Evolutionary conservation across 2,329 filamentous ascomycete species (phyloP).

Genomic region (Colletotrichum liaoningense): DNA sequence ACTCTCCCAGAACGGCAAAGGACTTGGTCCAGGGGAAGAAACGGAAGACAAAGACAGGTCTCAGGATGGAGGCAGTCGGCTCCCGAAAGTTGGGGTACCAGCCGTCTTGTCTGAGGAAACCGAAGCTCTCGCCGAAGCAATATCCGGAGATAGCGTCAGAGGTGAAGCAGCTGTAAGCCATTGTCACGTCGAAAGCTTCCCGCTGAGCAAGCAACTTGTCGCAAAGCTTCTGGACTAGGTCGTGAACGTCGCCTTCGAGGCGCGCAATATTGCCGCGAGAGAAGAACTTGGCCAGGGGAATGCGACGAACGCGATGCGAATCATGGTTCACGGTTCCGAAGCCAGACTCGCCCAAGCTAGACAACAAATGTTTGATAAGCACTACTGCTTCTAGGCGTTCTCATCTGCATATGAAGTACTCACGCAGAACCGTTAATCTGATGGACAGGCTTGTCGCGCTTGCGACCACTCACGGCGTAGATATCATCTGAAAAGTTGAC

Average conservation of each 20-base stretch:
- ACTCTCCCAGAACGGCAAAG: slow-evolving; percentile 31
- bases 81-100: slow-evolving; percentile 50
- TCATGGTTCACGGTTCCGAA: slow-evolving; percentile 43
- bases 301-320: slow-evolving; percentile 42
- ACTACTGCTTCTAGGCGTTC: not conserved
- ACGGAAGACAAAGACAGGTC: slow-evolving; percentile 39
- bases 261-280: slow-evolving; percentile 42
- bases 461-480: slow-evolving; percentile 43
- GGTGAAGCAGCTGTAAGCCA: slow-evolving; percentile 53
- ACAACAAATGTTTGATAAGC: not conserved
- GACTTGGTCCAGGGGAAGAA: slow-evolving; percentile 41
- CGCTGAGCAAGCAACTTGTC: slow-evolving; percentile 44
- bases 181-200: slow-evolving; percentile 46
- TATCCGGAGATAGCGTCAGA: slow-evolving; percentile 52
- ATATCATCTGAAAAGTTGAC: slow-evolving; percentile 51
- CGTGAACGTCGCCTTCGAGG: slow-evolving; percentile 45
- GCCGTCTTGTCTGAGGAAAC: slow-evolving; percentile 45
- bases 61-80: slow-evolving; percentile 36
- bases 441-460: slow-evolving; percentile 35
- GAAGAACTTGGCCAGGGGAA: slow-evolving; percentile 45
- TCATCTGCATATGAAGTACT: not conserved
- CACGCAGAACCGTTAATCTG: slow-evolving; percentile 37
- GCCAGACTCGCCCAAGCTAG: slow-evolving; percentile 35
- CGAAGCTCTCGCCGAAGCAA: slow-evolving; percentile 50
- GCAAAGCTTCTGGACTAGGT: slow-evolving; percentile 41